phyloP scores from a whole-genome alignment of 495 filamentous ascomycete genomes.

The Chaetomium tenue region DNA sequence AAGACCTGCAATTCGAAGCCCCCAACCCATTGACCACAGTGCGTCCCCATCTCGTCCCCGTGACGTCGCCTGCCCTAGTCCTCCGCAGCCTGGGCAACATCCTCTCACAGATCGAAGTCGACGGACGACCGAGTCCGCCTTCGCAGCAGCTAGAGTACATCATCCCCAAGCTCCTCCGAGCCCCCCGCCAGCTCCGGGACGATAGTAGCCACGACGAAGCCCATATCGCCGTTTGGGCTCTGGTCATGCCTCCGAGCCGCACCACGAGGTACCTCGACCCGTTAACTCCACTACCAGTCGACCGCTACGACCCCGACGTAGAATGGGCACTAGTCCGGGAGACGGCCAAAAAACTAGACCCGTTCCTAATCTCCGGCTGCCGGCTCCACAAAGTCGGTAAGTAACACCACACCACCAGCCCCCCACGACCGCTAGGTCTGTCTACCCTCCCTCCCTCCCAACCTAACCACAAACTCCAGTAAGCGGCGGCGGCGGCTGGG shows the following conservation, averaged over 20 bases:
- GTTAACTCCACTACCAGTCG: not conserved
- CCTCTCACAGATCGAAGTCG: slow-evolving; percentile 61
- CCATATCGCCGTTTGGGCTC: slow-evolving; percentile 70
- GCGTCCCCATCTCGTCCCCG: slow-evolving; percentile 57
- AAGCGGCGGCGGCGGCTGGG: slow-evolving; percentile 91
- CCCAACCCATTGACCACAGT: slow-evolving; percentile 18
- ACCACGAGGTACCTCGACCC: not conserved
- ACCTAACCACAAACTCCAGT: slow-evolving; percentile 44
- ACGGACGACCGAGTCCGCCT: slow-evolving; percentile 57
- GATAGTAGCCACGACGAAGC: not conserved
- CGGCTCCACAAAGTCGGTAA: slow-evolving; percentile 61
- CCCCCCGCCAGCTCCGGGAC: slow-evolving; percentile 27
- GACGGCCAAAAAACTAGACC: slow-evolving; percentile 21
- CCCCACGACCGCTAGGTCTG: too few relatives aligned
- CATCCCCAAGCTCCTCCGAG: slow-evolving; percentile 59
- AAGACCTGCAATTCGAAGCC: not conserved
- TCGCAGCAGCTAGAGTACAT: slow-evolving; percentile 70
- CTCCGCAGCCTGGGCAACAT: slow-evolving; percentile 78
- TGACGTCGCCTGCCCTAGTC: slow-evolving; percentile 65
- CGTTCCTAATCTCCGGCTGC: slow-evolving; percentile 47
- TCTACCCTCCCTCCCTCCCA: not conserved
- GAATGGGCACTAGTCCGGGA: slow-evolving; percentile 17
- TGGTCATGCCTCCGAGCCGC: slow-evolving; percentile 53
- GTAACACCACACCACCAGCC: slow-evolving; percentile 20
- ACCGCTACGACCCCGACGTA: slow-evolving; percentile 5